Evolutionary conservation across 2,329 filamentous ascomycete species (phyloP).

Genomic region (Colletotrichum magnum): DNA sequence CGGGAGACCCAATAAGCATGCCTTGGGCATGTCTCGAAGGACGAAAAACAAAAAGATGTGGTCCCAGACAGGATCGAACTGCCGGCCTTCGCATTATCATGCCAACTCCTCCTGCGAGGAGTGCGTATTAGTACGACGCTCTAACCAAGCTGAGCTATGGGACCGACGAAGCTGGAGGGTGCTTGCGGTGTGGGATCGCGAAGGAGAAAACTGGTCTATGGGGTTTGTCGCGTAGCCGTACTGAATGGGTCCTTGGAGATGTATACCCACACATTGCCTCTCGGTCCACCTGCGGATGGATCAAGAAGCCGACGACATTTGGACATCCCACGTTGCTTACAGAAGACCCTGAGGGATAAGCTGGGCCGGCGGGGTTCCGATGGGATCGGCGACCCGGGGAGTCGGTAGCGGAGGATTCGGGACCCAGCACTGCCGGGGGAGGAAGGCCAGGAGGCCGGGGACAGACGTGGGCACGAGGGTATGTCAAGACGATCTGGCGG

Average conservation of each 20-base stretch:
- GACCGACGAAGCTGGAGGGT: background rate
- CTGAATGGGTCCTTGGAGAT: background rate
- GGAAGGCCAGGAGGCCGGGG: too few species aligned
- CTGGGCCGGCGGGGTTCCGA: too few species aligned
- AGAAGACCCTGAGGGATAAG: too few species aligned
- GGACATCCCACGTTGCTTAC: too few species aligned
- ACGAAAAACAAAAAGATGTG: background rate
- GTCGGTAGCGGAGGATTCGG: background rate
- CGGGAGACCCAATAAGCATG: too few species aligned
- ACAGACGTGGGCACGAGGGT: background rate
- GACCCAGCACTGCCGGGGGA: too few species aligned
- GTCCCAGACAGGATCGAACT: slow-evolving; percentile 12
- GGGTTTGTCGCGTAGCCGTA: slow-evolving; percentile 19
- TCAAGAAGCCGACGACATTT: too few species aligned
- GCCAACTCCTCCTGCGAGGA: too few species aligned
- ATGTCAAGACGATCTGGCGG: background rate
- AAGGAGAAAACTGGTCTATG: background rate
- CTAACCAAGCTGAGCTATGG: slow-evolving; percentile 9
- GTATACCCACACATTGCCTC: background rate
- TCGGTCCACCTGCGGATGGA: slow-evolving; percentile 11
- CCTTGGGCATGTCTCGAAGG: too few species aligned
- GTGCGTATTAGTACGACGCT: background rate
- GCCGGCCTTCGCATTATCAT: slow-evolving; percentile 10
- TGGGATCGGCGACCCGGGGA: background rate
- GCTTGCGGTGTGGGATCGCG: background rate